Evolutionary conservation across 352 stramenopile species (phyloP), one percentile per base, ranked within the genome.

Genomic region (Globisporangium mamillatum): DNA sequence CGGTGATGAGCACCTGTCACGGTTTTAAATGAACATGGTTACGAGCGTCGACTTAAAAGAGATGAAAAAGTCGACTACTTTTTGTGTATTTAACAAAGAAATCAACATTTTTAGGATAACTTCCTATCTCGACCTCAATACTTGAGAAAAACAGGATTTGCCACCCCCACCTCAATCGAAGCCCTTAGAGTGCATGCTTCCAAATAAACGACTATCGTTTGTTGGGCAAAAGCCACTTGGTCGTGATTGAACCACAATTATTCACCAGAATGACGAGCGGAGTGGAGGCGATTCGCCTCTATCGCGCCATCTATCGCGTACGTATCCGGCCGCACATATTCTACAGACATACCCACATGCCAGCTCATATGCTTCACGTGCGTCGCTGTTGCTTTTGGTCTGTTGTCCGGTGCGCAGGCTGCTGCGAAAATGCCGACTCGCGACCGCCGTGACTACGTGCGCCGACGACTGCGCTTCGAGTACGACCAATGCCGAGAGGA

Each of bases 301-400:
- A 93, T 62, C 83, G 85, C 62, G 77, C 79, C 7, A 93, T 93
- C 63, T 93, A 92, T 63, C 85, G 85, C 63, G 82, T 93, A 68
- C 68, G 81, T 64, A 34, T 41, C 34, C 41, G 16, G 16, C 58
- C 48, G 46, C 27, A 24, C 20, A 29, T 41, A 27, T 7, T 29
- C 16, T 24, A 20, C 20, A 50, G 27, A 7, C 22, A 5, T 24
- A 14, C 6, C 2, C 9, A 1, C 2, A 16, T 12, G 29, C 8
- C 25, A n/a, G 24, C 56, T 60, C 41, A 32, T 24, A 32, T 32
- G 3, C 1, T 32, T 56, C 12, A 34, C 20, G 32, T 20, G 1
- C 58, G 20, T 27, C 6, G 53, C 58, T 52, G n/a, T 38, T 48
- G 63, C 16, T 38, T 25, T 41, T 16, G 36, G 27, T 18, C 25